phyloP scores from a whole-genome alignment of 2,329 filamentous ascomycete species.

The Pseudocercospora eumusae region DNA sequence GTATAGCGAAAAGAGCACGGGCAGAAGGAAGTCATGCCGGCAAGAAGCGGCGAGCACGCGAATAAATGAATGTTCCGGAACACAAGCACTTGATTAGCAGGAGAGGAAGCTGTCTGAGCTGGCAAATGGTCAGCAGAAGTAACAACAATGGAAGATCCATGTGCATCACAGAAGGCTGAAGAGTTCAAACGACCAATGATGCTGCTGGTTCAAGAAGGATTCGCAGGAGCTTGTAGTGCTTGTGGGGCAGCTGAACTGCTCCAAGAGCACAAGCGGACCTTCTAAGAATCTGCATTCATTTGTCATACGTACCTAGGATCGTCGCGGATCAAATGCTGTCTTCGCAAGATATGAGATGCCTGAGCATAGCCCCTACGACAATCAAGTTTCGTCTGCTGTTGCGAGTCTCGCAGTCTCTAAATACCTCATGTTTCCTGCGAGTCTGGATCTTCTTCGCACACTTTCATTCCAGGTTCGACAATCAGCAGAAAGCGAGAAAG shows the following conservation, averaged over 20 bases:
- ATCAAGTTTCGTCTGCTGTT: neutral
- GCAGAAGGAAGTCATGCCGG: too few relatives aligned
- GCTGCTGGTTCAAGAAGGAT: neutral
- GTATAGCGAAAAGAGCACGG: too few relatives aligned
- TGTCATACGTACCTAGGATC: neutral
- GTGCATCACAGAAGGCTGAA: neutral
- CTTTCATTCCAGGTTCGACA: neutral
- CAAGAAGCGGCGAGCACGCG: too few relatives aligned
- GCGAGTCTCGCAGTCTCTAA: neutral
- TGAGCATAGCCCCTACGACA: neutral
- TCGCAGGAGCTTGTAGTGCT: neutral
- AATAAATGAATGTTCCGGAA: too few relatives aligned
- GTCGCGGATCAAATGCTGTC: too few relatives aligned
- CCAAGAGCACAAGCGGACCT: neutral
- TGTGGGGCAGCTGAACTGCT: slow-evolving; percentile 2
- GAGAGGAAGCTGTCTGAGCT: too few relatives aligned
- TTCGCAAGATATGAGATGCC: neutral
- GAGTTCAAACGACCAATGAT: neutral
- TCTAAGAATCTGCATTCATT: neutral
- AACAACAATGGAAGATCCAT: neutral
- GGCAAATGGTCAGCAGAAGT: too few relatives aligned
- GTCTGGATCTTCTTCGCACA: neutral
- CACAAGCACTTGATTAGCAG: too few relatives aligned
- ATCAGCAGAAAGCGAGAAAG: neutral
- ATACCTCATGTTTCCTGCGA: neutral